Base-by-base conservation (phyloP, 2,329 filamentous ascomycete genomes). In the Endocalyx cinctus region DNA sequence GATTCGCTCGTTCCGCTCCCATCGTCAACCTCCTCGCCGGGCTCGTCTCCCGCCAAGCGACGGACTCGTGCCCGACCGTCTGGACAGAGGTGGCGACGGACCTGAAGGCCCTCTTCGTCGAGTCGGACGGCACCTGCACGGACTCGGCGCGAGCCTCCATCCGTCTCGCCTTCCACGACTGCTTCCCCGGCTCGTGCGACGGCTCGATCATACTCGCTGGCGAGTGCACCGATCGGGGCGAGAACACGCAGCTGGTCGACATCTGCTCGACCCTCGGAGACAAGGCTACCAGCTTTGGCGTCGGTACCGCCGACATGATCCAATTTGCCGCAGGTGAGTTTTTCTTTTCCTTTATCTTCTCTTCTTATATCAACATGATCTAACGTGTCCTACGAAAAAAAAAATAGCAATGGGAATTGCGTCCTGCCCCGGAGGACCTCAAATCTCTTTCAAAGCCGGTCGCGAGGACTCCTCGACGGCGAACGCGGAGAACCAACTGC, bases 281-380 rank as follows among this genome's bases (percentile, higher is more conserved):
- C 12, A 52, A 37, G 29, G 50, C 50, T 10, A 42, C 43, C 0
- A 27, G 43, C 10, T 50, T 44, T 31, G 34, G 38, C 17, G 51
- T 54, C 29, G 46, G 52, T 19, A 42, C 38, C 3, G 51, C 52
- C 1, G 52, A 55, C 30, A 25, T 51, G 30, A 54, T 55, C 17
- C 51, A 55, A 23, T 46, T 55, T n/a, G 52, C 42, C 17, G 42
- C 47, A n/a, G 51, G 52, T 54, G 27, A 49, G 52, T 29, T 13
- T 6, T 23, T 26, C 14, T 8, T 23, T 28, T 3, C 12, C 10
- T 14, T 25, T 33, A 29, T 20, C 25, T 3, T 19, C 3, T 15
- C n/a, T n/a, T n/a, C n/a, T n/a, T n/a, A n/a, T n/a, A n/a, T n/a
- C n/a, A n/a, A n/a, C n/a, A n/a, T n/a, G n/a, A n/a, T n/a, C n/a